Evolutionary conservation across 257 asterid genomes (phyloP).

Genomic region (Linaria vulgaris): DNA sequence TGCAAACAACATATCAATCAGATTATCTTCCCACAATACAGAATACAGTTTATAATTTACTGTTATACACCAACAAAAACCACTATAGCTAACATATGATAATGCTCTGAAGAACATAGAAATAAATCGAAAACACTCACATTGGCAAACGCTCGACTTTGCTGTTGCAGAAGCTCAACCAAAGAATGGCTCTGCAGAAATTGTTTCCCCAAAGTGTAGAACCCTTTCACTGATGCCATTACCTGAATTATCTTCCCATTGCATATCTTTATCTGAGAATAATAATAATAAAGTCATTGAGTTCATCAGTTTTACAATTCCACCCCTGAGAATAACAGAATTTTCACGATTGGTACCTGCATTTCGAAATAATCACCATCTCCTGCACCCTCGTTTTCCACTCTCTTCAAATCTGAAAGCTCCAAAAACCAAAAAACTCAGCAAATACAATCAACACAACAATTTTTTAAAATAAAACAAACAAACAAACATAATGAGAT

Average conservation of each 20-base stretch:
- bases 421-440: background rate
- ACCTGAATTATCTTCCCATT: constrained; percentile 88
- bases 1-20: constrained; percentile 41
- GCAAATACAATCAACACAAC: background rate
- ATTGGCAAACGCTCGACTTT: constrained; percentile 95
- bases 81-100: background rate
- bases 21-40: constrained; percentile 5
- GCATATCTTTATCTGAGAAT: constrained; percentile 89
- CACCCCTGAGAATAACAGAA: background rate
- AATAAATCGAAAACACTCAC: constrained; percentile 44
- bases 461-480: too few relatives aligned
- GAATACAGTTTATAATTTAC: background rate
- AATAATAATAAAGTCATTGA: too few relatives aligned
- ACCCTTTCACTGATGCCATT: constrained; percentile 84
- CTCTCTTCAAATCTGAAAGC: constrained; percentile 65
- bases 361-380: constrained; percentile 82
- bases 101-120: too few relatives aligned
- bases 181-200: constrained; percentile 72
- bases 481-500: background rate
- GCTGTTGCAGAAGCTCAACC: constrained; percentile 99
- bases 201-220: constrained; percentile 81
- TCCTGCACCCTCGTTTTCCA: constrained; percentile 52
- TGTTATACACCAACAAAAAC: constrained; percentile 1
- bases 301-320: constrained; percentile 22
- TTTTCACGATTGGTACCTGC: constrained; percentile 54